Base-by-base conservation (phyloP, 305 asterid genomes). In the Fraxinus albicans region DNA sequence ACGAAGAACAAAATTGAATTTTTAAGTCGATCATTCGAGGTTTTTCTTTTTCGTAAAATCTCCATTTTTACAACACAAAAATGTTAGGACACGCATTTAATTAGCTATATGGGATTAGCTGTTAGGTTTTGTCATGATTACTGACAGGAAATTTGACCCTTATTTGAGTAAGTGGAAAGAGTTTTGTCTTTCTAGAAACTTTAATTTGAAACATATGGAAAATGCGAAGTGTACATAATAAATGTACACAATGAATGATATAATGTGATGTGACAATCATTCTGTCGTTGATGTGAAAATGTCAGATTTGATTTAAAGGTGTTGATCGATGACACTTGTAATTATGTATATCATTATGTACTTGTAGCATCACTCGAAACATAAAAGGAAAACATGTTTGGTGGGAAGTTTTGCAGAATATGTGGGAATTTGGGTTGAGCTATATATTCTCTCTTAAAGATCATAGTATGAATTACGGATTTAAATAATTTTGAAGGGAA, bases 361-460 rank as follows among this genome's bases (percentile, higher is more conserved):
- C 27, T 25, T 25, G 27, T 25, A 25, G 27, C 1, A 25, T 0
- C 27, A 25, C 27, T 25, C 27, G 27, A 25, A 25, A 25, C 27
- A 25, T 25, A 60, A 19, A 60, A 33, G 35, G 35, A 84, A 80
- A 80, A 84, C 78, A 73, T 50, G 77, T 84, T 84, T 84, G 82
- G 87, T 80, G 82, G 76, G 82, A 53, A 15, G 5, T 80, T 65
- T 80, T 84, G 81, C 87, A 80, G 87, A 84, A 80, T 80, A 38
- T 84, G 55, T 67, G 25, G 86, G 84, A 80, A 47, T 35, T 38
- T 38, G 44, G 8, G 10, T 38, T 38, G 10, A 38, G 0, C 2
- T 38, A 36, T 1, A 35, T 35, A 36, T 36, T 1, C 42, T 7
- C 42, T 0, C 42, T 36, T 0, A 36, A 36, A 6, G 42, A 7